Evolutionary conservation across 306 rosid genomes (phyloP), one percentile per base, ranked within the genome.

Genomic region (Castanospermum australe): DNA sequence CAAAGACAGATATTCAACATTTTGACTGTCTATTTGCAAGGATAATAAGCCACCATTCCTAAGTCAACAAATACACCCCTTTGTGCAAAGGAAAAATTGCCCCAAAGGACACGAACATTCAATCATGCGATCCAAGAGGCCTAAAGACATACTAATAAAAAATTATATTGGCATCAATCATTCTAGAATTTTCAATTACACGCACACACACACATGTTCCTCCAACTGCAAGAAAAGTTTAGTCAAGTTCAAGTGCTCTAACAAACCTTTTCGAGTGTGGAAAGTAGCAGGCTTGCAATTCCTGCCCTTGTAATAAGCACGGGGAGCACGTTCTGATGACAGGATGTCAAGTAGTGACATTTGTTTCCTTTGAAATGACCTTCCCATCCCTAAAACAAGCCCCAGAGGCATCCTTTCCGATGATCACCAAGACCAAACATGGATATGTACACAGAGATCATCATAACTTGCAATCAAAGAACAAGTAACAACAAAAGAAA

Each of bases 211-310:
- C 35, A 32, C 1, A 3, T 32, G 35, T 32, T 32, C 35, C 35
- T 32, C 35, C 35, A 32, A 32, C 35, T 32, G 4, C 35, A 32
- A 32, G 5, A 32, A 32, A 32, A 32, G 35, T 5, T 3, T 32
- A 32, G 35, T 32, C 35, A 32, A 32, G 35, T 32, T 32, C 35
- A 32, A 32, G 35, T 32, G 35, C 3, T 32, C 0, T 32, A 59
- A 50, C 41, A 69, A 71, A 86, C 91, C 90, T 86, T 90, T 87
- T 18, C 88, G 84, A n/a, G 90, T 87, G 55, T 85, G 90, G 74
- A 90, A 90, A 52, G 90, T 90, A 51, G 91, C 87, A 17, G 93
- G 90, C 39, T 81, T 89, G 88, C 93, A 89, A 35, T 89, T 89
- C 63, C 85, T 89, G 22, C 90, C 93, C 82, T 86, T 87, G 38